Conservation (phyloP, 805 yeast species). For the Cyberlindnera mississippiensis region DNA sequence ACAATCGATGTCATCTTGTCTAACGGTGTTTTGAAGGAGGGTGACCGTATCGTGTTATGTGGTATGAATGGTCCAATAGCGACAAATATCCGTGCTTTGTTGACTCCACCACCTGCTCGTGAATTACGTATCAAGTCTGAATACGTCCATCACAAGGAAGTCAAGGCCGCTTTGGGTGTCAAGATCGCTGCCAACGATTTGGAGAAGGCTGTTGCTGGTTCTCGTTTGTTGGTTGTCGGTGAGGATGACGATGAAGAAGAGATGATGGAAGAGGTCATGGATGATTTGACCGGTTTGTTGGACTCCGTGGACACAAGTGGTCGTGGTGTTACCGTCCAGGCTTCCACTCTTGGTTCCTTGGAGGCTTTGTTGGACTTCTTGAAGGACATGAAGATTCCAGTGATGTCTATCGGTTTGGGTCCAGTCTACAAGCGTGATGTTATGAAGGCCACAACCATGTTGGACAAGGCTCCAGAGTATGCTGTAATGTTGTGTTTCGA, state of each 20-base stretch:
- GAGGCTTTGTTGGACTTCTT: conserved; percentile 96
- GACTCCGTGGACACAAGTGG: conserved; percentile 95
- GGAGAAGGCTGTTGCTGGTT: conserved; percentile 99
- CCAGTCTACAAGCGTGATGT: conserved; percentile 98
- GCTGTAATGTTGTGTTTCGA: conserved; percentile 99
- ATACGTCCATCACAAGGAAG: conserved; percentile 94
- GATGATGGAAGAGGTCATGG: conserved; percentile 97
- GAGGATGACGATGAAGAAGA: conserved; percentile 98
- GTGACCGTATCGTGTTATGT: conserved; percentile 92
- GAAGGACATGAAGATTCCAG: conserved; percentile 98
- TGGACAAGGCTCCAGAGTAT: conserved; percentile 90
- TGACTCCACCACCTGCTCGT: conserved; percentile 96
- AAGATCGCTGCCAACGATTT: conserved; percentile 97
- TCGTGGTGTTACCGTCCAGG: conserved; percentile 97
- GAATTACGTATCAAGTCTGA: conserved; percentile 97
- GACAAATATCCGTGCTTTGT: conserved; percentile 89
- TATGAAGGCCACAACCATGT: conserved; percentile 95
- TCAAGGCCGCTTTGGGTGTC: conserved; percentile 98
- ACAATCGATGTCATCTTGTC: conserved; percentile 96
- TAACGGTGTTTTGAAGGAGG: conserved; percentile 93
- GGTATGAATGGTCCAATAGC: conserved; percentile 99
- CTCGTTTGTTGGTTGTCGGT: conserved; percentile 89
- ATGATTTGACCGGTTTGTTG: conserved; percentile 88
- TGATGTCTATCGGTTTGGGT: conserved; percentile 96
- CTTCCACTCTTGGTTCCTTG: conserved; percentile 95